Evolutionary conservation across 2,329 filamentous ascomycete species (phyloP), one percentile per base, ranked within the genome.

Genomic region (Allantophomopsis cytisporea): DNA sequence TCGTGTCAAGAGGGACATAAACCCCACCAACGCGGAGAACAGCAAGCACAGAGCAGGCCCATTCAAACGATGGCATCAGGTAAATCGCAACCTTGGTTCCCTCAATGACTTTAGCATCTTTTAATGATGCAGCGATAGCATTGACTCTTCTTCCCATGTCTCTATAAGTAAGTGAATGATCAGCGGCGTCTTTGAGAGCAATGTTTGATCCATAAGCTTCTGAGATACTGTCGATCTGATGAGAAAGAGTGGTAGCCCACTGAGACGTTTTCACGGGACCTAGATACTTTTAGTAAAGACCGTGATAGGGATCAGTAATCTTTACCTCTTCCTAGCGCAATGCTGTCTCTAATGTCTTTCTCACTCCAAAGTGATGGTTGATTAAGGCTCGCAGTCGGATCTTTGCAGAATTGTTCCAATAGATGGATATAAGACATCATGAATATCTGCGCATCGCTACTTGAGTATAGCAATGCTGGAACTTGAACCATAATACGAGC

Each of bases 1-100:
- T 43, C 1, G 51, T 35, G 39, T 71, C 68, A 0, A 71, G 49
- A 2, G 62, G 62, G 4, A 65, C 51, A 30, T 62, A 63, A 1
- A 57, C 47, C 7, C 50, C 55, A 1, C 64, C 64, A 11, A 61
- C 38, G 0, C 54, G 50, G 39, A 57, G 44, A 31, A 68, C 61
- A 7, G 60, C 66, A 3, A 68, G 53, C 34, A 68, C 43, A 0
- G 58, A 60, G 31, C 41, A 51, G 5, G 62, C 47, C 50, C 50
- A 61, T 31, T 65, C 57, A 0, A 48, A 31, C 0, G 50, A 44
- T 0, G 66, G 54, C 4, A 62, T 38, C 31, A 61, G 58, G 37
- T 65, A 60, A 2, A 71, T 61, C 1, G 47, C 57, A 2, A 71
- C 56, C 8, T 48, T 49, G 7, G 10, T 11, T 0, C 51, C 56